Evolutionary conservation across 257 asterid genomes (phyloP).

Genomic region (Coffea canephora): DNA sequence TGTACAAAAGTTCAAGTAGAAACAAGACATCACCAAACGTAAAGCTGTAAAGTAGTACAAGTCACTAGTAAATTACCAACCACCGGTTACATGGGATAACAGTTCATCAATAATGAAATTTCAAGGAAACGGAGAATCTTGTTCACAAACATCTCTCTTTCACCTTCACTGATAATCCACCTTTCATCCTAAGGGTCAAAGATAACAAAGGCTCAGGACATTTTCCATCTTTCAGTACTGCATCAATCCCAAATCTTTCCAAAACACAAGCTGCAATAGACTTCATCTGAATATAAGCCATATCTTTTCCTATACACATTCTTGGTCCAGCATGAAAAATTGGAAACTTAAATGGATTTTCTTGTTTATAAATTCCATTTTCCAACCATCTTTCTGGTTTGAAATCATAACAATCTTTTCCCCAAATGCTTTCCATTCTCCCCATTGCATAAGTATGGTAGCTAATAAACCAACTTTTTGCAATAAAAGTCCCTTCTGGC

Average conservation of each 20-base stretch:
- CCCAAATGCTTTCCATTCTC: conserved; percentile 83
- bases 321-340: conserved; percentile 89
- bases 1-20: too few relatives aligned
- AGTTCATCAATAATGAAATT: too few relatives aligned
- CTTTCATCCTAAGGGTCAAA: conserved; percentile 77
- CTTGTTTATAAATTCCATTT: conserved; percentile 58
- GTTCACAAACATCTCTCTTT: conserved; percentile 42
- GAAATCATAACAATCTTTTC: conserved; percentile 66
- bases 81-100: neutral
- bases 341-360: conserved; percentile 63
- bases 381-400: conserved; percentile 94
- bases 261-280: conserved; percentile 70
- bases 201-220: conserved; percentile 63
- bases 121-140: neutral
- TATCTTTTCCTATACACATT: conserved; percentile 82
- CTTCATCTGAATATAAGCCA: conserved; percentile 96
- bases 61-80: too few relatives aligned
- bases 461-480: conserved; percentile 59
- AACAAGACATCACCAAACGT: too few relatives aligned
- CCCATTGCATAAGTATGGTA: conserved; percentile 80
- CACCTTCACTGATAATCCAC: conserved; percentile 61
- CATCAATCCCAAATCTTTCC: conserved; percentile 56
- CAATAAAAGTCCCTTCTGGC: conserved; percentile 81
- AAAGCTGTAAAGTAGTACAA: too few relatives aligned
- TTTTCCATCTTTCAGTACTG: conserved; percentile 49